A percentile compares a stretch with the other conserved stretches of the same genome.
Conservation (phyloP, 2,329 filamentous ascomycete species). For the Aspergillus phoenicis region DNA sequence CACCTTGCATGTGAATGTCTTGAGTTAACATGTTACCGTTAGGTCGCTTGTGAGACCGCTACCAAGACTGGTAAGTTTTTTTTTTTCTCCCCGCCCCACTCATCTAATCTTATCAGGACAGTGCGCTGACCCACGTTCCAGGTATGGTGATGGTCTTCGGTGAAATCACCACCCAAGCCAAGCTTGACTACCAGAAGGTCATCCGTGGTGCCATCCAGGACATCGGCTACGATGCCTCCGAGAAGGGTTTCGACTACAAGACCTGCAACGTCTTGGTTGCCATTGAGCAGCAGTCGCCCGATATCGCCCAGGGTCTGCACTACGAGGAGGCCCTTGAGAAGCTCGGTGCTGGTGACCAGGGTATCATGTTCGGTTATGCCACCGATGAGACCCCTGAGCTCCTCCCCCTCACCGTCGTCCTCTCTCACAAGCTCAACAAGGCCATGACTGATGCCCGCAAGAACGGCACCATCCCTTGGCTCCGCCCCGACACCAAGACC, state of each 20-base stretch:
- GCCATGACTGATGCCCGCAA: conserved; percentile 90
- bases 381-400: conserved; percentile 98
- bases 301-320: conserved; percentile 98
- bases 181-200: conserved; percentile 96
- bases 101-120: conserved; percentile 18
- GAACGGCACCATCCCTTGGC: conserved; percentile 85
- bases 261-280: conserved; percentile 97
- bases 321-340: conserved; percentile 97
- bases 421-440: conserved; percentile 95
- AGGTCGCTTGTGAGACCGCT: conserved; percentile 94
- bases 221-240: conserved; percentile 95
- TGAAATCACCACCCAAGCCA: conserved; percentile 97
- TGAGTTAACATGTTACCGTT: conserved; percentile 18
- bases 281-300: conserved; percentile 98
- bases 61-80: conserved; percentile 84
- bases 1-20: conserved; percentile 8
- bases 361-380: conserved; percentile 99
- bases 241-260: conserved; percentile 99
- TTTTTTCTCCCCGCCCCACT: neutral
- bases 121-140: conserved; percentile 25
- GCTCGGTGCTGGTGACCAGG: conserved; percentile 98
- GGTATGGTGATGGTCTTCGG: conserved; percentile 96
- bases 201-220: conserved; percentile 95
- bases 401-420: conserved; percentile 87
- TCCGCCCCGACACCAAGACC: conserved; percentile 98